These are phyloP conservation scores for Sporisorium iseilematis-ciliati DNA, from an alignment of 1,284 basidiomycete genomes.

Conservation along the genomic window DNA sequence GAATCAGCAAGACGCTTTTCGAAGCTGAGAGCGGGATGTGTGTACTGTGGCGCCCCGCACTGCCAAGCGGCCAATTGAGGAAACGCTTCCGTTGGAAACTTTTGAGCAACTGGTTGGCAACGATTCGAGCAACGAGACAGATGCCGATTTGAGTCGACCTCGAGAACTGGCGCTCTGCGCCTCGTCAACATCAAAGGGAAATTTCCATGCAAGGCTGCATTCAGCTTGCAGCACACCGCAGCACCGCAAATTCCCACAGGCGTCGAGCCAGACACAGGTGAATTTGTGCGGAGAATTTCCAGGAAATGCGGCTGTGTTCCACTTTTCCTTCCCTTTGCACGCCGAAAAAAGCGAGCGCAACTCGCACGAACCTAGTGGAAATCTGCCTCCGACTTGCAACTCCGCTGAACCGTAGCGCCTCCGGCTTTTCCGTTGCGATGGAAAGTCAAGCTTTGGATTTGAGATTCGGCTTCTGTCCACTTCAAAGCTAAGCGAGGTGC, in stretches of 20 bases:
- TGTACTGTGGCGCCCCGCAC: neutral
- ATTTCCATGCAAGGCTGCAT: neutral
- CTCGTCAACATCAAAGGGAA: too few species aligned
- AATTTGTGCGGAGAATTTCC: neutral
- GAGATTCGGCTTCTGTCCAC: neutral
- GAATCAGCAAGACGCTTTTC: neutral
- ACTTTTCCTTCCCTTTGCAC: neutral
- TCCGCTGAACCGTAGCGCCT: neutral
- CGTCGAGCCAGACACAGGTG: neutral
- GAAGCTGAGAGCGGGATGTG: neutral
- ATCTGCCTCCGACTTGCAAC: neutral
- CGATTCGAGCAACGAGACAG: too few species aligned
- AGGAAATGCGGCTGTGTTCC: too few species aligned
- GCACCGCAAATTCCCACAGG: neutral
- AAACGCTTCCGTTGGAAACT: neutral
- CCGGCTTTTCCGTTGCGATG: neutral
- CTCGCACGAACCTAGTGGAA: neutral
- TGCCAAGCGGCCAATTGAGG: neutral
- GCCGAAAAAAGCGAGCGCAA: conserved; percentile 1
- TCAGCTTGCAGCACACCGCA: neutral
- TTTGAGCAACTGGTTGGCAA: neutral
- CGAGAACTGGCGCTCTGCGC: too few species aligned
- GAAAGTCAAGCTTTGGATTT: neutral
- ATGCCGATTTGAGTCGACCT: too few species aligned
- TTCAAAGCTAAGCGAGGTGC: conserved; percentile 18